Percentiles rank a stretch among this genome's conserved stretches.
These are phyloP conservation scores for Haemoproteus tartakovskyi DNA, from an alignment of 169 alveolate species.

Conservation along the genomic window DNA sequence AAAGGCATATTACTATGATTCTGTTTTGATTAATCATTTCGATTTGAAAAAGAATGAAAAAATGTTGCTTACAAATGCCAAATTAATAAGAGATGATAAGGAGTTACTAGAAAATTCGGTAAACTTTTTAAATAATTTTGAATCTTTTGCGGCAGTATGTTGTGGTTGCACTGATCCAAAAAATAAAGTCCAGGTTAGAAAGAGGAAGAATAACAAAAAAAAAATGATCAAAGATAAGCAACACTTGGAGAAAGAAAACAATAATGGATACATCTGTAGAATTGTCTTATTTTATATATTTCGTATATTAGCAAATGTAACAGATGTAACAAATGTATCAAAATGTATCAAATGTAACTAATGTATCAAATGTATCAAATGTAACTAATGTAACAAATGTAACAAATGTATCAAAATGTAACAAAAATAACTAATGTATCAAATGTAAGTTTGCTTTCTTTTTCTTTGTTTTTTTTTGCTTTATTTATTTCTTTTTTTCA, in stretches of 20 bases:
- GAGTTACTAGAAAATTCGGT: not conserved
- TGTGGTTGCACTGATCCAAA: conserved; percentile 57
- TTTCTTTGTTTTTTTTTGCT: not conserved
- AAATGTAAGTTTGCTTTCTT: too few species aligned
- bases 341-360: too few species aligned
- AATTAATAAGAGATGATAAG: conserved; percentile 7
- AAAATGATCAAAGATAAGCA: too few species aligned
- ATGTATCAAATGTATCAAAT: too few species aligned
- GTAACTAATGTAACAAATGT: too few species aligned
- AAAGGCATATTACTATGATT: not conserved
- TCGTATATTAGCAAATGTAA: too few species aligned
- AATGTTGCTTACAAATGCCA: conserved; percentile 5
- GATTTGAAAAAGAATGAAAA: conserved; percentile 14
- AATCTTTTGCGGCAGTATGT: conserved; percentile 22
- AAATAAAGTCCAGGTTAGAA: conserved; percentile 34
- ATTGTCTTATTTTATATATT: too few species aligned
- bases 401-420: too few species aligned
- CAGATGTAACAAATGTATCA: too few species aligned
- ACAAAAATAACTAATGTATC: too few species aligned
- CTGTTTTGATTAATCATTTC: conserved; percentile 24
- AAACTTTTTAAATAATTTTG: conserved; percentile 34
- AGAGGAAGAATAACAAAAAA: not conserved
- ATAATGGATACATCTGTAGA: too few species aligned
- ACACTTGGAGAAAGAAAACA: too few species aligned
- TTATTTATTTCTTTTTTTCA: not conserved